Base-by-base conservation (phyloP, 768 basidiomycete genomes). In the Auriscalpium orientale region DNA sequence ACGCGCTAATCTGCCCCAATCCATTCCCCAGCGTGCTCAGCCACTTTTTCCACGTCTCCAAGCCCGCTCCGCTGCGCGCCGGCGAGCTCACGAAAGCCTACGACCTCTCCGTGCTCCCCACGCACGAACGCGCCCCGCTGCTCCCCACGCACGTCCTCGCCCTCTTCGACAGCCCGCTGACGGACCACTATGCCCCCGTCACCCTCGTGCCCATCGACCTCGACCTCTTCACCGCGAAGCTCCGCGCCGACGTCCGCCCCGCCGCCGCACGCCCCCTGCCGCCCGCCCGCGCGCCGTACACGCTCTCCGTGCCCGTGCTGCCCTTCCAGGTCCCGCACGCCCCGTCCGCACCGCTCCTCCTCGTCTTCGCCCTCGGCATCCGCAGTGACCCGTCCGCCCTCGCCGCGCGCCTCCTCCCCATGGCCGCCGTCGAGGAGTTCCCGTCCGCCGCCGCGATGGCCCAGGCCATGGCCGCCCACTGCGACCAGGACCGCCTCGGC, bases 401-500 rank as follows among this genome's bases (percentile, higher is more conserved):
- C 46, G 59, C 59, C 11, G 54, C 57, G 7, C 36, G 35, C 1
- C 60, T 61, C 28, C 54, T 56, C 18, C 57, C 60, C 8, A 35
- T 56, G 33, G 54, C 54, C 20, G 60, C 55, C 37, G 57, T 52
- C n/a, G 57, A 49, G 49, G 57, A 55, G 51, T 58, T 61, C 38
- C 57, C 60, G 11, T 55, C 54, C 3, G 57, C 53, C 11, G 60
- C 57, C 69, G 71, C 66, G 73, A 58, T 57, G 56, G 56, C 56
- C 4, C 53, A 62, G 33, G 51, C 55, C 16, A 51, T 60, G 55
- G 59, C 56, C 4, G 36, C 20, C 18, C 43, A 28, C 11, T 58
- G 59, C 45, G 46, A 49, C 21, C 69, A 35, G 21, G 59, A 49
- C 38, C 62, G 67, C 54, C 64, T 72, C 38, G 74, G 76, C 51